phyloP scores from a whole-genome alignment of 108 stramenopile genomes.

The Nitzschia inconspicua region DNA sequence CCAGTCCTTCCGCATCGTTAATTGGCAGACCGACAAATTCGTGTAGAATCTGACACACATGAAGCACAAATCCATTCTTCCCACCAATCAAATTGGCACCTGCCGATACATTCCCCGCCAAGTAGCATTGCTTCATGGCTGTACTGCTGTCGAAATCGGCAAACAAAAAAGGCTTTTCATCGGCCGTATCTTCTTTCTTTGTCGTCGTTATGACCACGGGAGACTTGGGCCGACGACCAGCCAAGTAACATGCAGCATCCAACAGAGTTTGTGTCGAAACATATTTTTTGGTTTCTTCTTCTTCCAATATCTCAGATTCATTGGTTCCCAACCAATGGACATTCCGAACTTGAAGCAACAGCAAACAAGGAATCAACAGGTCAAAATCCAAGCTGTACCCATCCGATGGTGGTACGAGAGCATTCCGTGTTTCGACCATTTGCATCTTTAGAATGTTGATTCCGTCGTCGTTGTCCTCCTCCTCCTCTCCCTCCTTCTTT shows the following conservation, averaged over 20 bases:
- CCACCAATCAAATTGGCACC: slow-evolving; percentile 76
- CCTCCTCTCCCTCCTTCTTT: too few species aligned
- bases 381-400: slow-evolving; percentile 70
- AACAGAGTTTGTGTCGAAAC: slow-evolving; percentile 62
- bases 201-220: not conserved
- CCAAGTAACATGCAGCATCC: slow-evolving; percentile 67
- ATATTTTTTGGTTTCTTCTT: too few species aligned
- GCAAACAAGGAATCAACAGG: slow-evolving; percentile 61
- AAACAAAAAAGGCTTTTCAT: slow-evolving; percentile 43
- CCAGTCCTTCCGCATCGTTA: slow-evolving; percentile 59
- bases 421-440: slow-evolving; percentile 20
- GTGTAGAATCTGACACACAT: slow-evolving; percentile 65
- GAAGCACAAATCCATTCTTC: slow-evolving; percentile 64
- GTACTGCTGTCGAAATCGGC: slow-evolving; percentile 45
- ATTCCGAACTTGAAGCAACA: slow-evolving; percentile 42
- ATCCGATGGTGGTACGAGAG: slow-evolving; percentile 20
- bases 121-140: slow-evolving; percentile 64
- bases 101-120: slow-evolving; percentile 61
- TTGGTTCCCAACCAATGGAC: slow-evolving; percentile 53
- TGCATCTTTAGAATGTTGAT: slow-evolving; percentile 9
- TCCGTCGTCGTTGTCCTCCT: slow-evolving; percentile 20
- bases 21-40: slow-evolving; percentile 43
- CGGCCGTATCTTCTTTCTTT: not conserved
- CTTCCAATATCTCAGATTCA: too few species aligned
- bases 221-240: slow-evolving; percentile 38